Evolutionary conservation across 2,329 filamentous ascomycete species (phyloP), one percentile per base, ranked within the genome.

Genomic region (Chlorencoelia australis): DNA sequence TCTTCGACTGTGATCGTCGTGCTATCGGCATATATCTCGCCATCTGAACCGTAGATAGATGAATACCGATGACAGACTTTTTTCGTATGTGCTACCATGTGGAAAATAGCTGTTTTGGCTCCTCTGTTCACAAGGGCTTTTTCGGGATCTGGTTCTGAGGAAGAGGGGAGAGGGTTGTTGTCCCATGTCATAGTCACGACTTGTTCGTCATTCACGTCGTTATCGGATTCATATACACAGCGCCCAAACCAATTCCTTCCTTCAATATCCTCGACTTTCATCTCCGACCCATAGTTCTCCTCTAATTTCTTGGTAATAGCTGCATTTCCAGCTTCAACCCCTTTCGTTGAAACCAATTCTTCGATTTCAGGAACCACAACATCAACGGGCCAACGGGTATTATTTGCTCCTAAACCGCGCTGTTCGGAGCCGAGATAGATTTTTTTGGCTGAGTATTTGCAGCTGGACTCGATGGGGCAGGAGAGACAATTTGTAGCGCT

Each of bases 321-420:
- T 1, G 62, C 55, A 41, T 66, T 64, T 1, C 75, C 79, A 2
- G 63, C 64, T 2, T 65, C 55, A 9, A 56, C 47, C 1, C 71
- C 70, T 1, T 58, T 51, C 0, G 53, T 59, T 2, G 55, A 50
- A 17, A 73, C 67, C 36, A 77, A 75, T 44, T 88, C 83, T 59
- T 95, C 89, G 37, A 96, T 91, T 49, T 96, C 88, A 0, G 86
- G 86, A 29, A 86, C 73, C n/a, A 95, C 83, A 38, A 95, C 83
- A 44, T 82, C 80, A 37, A 95, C 71, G 0, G 89, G 91, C 88
- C 88, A 96, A 7, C 66, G 66, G 0, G 66, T 74, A 48, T 84
- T 80, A 4, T 81, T 80, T 2, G 71, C 66, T 5, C 67, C 69
- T 0, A 94, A 53, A 1, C 75, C 71, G 29, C 60, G 58, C 24